These are phyloP conservation scores for Helotiales sp. DNA, from an alignment of 2,329 filamentous ascomycete species.

Conservation along the genomic window DNA sequence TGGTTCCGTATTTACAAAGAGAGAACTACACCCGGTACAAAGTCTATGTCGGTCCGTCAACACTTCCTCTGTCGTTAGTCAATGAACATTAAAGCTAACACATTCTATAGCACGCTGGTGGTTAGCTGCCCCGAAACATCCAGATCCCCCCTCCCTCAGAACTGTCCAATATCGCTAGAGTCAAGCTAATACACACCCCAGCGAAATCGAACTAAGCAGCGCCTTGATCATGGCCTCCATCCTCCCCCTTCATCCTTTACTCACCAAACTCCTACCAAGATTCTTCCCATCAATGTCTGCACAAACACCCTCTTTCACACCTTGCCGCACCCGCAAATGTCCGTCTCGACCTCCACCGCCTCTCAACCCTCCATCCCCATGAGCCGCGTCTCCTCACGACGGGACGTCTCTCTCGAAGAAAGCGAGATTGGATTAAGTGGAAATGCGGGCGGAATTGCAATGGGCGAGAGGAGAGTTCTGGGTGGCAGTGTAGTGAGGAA, in stretches of 20 bases:
- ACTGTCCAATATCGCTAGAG: not conserved
- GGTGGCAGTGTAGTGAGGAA: not conserved
- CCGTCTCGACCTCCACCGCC: not conserved
- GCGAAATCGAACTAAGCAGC: slow-evolving; percentile 10
- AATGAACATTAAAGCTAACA: too few relatives aligned
- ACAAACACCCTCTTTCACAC: not conserved
- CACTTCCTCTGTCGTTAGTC: not conserved
- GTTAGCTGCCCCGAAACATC: not conserved
- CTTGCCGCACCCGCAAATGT: not conserved
- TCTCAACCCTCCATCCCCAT: not conserved
- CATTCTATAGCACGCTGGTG: not conserved
- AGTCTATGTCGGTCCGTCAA: not conserved
- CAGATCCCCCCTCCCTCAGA: not conserved
- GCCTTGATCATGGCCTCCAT: not conserved
- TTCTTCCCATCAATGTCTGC: not conserved
- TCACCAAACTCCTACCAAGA: not conserved
- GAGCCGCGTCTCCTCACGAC: not conserved
- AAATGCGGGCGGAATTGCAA: not conserved
- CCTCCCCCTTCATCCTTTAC: not conserved
- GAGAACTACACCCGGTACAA: not conserved
- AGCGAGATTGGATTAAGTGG: not conserved
- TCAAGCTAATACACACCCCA: not conserved
- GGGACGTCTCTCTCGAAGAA: not conserved
- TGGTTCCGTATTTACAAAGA: not conserved
- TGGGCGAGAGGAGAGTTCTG: not conserved